Evolutionary conservation across 176 grass and related monocot species (phyloP).

Genomic region (Aegilops tauschii): DNA sequence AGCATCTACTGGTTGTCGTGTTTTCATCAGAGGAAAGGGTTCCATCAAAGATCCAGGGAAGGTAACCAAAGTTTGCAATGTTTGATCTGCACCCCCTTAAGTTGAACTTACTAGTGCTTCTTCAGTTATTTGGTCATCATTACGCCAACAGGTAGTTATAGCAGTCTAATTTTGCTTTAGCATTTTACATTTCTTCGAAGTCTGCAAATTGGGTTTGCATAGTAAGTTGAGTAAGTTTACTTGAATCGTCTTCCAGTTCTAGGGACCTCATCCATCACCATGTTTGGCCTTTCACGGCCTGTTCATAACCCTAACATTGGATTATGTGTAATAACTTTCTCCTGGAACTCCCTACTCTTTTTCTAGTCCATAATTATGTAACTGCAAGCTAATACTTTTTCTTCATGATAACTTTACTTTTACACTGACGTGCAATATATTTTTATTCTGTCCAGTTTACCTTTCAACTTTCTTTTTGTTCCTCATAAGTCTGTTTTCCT

Average conservation of each 20-base stretch:
- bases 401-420: not conserved
- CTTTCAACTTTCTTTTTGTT: not conserved
- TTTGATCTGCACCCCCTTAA: not conserved
- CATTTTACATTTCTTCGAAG: not conserved
- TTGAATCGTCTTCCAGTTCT: not conserved
- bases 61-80: slow-evolving; percentile 52
- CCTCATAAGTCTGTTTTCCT: not conserved
- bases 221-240: not conserved
- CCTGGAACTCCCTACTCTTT: not conserved
- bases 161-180: not conserved
- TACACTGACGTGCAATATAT: not conserved
- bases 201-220: not conserved
- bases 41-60: slow-evolving; percentile 96
- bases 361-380: not conserved
- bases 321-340: not conserved
- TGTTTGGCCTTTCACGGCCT: not conserved
- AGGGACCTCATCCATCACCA: not conserved
- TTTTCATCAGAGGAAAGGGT: slow-evolving; percentile 97
- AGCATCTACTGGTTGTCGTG: slow-evolving; percentile 97
- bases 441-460: not conserved
- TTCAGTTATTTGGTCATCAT: not conserved
- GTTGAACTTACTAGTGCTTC: not conserved
- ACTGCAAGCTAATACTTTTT: not conserved
- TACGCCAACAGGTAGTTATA: not conserved
- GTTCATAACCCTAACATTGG: not conserved